These are phyloP conservation scores for Trichoderma semiorbis DNA, from an alignment of 2,329 filamentous ascomycete species.

Conservation along the genomic window DNA sequence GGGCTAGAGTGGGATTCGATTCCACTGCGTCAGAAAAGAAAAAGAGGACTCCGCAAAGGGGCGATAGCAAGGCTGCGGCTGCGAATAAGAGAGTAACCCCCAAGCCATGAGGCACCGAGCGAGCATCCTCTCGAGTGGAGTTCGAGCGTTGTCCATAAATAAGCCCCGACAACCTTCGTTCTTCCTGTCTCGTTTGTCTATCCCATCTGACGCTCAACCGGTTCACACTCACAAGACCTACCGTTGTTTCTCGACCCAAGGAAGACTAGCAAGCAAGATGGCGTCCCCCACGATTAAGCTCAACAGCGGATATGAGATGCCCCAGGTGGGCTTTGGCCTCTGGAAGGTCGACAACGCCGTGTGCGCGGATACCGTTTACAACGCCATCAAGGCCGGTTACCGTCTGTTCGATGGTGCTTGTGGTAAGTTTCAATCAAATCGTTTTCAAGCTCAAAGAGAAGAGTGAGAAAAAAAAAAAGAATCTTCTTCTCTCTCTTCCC, in stretches of 20 bases:
- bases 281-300: constrained; percentile 54
- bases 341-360: constrained; percentile 79
- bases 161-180: constrained; percentile 7
- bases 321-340: constrained; percentile 71
- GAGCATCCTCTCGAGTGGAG: constrained; percentile 12
- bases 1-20: background rate
- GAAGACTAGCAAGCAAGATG: constrained; percentile 27
- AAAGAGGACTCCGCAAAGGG: background rate
- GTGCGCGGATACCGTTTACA: constrained; percentile 74
- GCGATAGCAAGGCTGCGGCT: constrained; percentile 7
- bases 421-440: constrained; percentile 39
- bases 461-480: background rate
- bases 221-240: background rate
- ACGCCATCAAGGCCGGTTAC: constrained; percentile 64
- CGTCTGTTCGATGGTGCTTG: constrained; percentile 59
- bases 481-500: background rate
- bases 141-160: constrained; percentile 14
- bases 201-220: background rate
- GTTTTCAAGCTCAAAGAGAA: background rate
- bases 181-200: background rate
- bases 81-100: background rate
- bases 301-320: constrained; percentile 66
- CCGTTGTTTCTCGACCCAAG: constrained; percentile 14
- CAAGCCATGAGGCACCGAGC: constrained; percentile 1
- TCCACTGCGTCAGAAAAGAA: background rate